These are phyloP conservation scores for Boletus eberwhitei DNA, from an alignment of 768 basidiomycete species.

Conservation along the genomic window DNA sequence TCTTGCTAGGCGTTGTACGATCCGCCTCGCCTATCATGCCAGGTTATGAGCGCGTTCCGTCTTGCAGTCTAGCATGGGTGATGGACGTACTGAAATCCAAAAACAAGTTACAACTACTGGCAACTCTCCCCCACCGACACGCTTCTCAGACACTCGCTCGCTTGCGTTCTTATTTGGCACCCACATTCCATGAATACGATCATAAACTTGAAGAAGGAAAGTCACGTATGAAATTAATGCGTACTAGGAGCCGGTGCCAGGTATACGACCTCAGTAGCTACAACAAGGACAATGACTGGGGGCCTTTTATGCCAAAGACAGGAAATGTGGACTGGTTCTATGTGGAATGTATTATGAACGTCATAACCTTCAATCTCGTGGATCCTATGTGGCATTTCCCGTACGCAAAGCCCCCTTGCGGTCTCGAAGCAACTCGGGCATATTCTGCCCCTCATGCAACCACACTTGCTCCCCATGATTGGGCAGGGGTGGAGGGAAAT, in stretches of 20 bases:
- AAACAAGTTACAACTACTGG: conserved; percentile 32
- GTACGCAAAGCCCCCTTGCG: conserved; percentile 44
- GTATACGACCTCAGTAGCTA: conserved; percentile 70
- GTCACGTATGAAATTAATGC: conserved; percentile 31
- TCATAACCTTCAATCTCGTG: conserved; percentile 49
- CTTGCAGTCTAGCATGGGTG: conserved; percentile 47
- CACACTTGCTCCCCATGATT: conserved; percentile 42
- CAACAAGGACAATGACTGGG: conserved; percentile 47
- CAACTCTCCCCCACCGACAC: conserved; percentile 2
- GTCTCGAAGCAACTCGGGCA: conserved; percentile 50
- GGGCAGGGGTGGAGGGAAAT: conserved; percentile 75
- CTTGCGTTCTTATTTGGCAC: conserved; percentile 48
- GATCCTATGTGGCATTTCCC: conserved; percentile 40
- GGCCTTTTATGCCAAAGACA: conserved; percentile 45
- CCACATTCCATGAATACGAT: conserved; percentile 38
- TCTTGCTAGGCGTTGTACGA: conserved; percentile 40
- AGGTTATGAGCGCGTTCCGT: conserved; percentile 27
- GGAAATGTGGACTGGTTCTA: conserved; percentile 60
- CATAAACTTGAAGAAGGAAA: conserved; percentile 18
- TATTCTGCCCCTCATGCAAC: conserved; percentile 49
- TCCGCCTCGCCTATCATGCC: conserved; percentile 32
- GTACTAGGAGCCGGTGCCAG: conserved; percentile 49
- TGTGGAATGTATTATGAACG: conserved; percentile 54
- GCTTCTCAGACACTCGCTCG: conserved; percentile 38
- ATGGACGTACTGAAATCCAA: conserved; percentile 39